Evolutionary conservation across 495 filamentous ascomycete species (phyloP).

Genomic region (Hyphodiscus hymeniophilus): DNA sequence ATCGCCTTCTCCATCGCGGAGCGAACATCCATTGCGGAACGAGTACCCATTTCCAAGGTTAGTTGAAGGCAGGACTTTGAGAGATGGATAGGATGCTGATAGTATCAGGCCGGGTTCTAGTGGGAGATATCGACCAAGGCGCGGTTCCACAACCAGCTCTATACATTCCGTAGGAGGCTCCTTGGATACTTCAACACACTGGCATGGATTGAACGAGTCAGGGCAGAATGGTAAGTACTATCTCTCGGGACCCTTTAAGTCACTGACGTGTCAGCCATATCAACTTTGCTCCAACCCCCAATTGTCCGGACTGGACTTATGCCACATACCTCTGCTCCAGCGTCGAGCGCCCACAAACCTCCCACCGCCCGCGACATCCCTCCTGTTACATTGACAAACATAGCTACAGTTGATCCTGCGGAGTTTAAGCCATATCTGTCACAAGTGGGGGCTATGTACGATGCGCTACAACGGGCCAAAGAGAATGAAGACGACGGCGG

Average conservation of each 20-base stretch:
- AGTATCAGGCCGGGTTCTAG: slow-evolving; percentile 20
- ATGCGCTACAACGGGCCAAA: slow-evolving; percentile 72
- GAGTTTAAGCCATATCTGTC: slow-evolving; percentile 78
- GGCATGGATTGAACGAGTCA: slow-evolving; percentile 61
- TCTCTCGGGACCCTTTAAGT: not conserved
- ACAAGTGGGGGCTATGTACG: slow-evolving; percentile 73
- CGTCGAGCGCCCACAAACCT: slow-evolving; percentile 62
- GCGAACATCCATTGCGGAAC: slow-evolving; percentile 48
- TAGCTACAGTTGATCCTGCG: slow-evolving; percentile 69
- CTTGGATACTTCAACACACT: slow-evolving; percentile 54
- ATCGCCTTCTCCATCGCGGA: slow-evolving; percentile 39
- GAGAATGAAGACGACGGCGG: slow-evolving; percentile 52
- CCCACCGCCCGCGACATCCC: slow-evolving; percentile 92
- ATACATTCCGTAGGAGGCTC: slow-evolving; percentile 70
- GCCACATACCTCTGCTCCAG: slow-evolving; percentile 59
- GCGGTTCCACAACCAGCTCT: slow-evolving; percentile 83
- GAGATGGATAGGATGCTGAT: slow-evolving; percentile 5
- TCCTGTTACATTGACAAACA: slow-evolving; percentile 85
- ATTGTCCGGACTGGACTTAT: slow-evolving; percentile 81
- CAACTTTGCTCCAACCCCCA: slow-evolving; percentile 82
- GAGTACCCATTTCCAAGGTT: slow-evolving; percentile 51
- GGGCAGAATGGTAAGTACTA: slow-evolving; percentile 67
- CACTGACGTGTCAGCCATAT: slow-evolving; percentile 57
- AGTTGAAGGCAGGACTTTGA: not conserved
- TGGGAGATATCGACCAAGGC: slow-evolving; percentile 31